Conservation (phyloP, 305 asterid species). For the Coffea humblotiana region DNA sequence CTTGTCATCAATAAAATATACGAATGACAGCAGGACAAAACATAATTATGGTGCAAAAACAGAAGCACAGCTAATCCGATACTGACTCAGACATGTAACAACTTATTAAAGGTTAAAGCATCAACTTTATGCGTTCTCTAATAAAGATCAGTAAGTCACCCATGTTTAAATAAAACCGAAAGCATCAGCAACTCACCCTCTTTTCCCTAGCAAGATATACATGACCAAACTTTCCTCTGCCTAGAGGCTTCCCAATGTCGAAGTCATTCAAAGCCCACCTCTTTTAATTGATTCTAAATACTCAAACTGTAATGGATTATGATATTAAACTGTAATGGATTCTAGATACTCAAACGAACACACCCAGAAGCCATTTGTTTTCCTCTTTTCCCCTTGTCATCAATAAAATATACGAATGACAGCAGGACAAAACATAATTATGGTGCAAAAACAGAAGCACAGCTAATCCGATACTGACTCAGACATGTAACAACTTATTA, state of each 20-base stretch:
- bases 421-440: neutral
- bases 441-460: neutral
- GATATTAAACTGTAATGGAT: neutral
- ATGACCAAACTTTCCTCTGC: constrained; percentile 95
- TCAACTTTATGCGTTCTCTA: neutral
- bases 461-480: neutral
- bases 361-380: neutral
- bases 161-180: neutral
- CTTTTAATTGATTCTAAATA: no score
- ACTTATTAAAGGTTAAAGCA: neutral
- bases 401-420: neutral
- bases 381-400: neutral
- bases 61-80: neutral
- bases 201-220: constrained; percentile 90
- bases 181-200: constrained; percentile 44
- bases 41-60: neutral
- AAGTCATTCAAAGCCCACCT: constrained; percentile 84
- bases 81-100: neutral
- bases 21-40: neutral
- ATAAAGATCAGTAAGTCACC: neutral
- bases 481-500: neutral
- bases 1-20: neutral
- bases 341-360: neutral
- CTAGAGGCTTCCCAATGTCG: constrained; percentile 95
- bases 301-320: no score